These are phyloP conservation scores for Ensete glaucum DNA, from an alignment of 176 grass and related monocot genomes.

Conservation along the genomic window DNA sequence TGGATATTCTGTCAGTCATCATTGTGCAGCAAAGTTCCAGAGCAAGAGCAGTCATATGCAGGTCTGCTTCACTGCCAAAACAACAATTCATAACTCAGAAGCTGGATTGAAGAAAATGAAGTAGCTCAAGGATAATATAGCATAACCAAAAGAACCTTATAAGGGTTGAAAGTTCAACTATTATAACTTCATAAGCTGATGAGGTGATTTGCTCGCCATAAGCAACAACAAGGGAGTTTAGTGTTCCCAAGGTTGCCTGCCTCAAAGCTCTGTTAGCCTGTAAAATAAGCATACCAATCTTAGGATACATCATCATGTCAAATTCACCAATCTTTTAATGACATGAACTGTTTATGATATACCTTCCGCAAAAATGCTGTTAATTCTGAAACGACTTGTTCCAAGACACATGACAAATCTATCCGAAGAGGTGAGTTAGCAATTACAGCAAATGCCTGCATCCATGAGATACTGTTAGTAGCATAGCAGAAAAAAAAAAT, in stretches of 20 bases:
- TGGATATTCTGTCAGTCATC: conserved; percentile 74
- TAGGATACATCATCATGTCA: not conserved
- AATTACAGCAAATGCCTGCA: conserved; percentile 88
- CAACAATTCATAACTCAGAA: not conserved
- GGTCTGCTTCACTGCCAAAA: conserved; percentile 65
- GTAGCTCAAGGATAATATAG: not conserved
- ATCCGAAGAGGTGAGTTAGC: conserved; percentile 66
- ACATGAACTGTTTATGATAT: not conserved
- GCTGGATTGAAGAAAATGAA: not conserved
- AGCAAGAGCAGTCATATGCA: conserved; percentile 91
- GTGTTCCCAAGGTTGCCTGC: conserved; percentile 70
- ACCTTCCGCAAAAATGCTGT: conserved; percentile 85
- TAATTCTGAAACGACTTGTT: conserved; percentile 87
- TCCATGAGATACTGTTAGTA: not conserved
- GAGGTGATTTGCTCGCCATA: conserved; percentile 80
- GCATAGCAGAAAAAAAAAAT: not conserved
- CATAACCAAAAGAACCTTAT: conserved; percentile 51
- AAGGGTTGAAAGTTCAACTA: conserved; percentile 70
- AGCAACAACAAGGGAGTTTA: conserved; percentile 68
- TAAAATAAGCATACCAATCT: conserved; percentile 3
- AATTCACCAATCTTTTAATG: not conserved
- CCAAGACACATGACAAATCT: conserved; percentile 65
- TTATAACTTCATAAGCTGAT: conserved; percentile 74
- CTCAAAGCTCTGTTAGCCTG: conserved; percentile 81
- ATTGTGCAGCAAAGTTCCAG: conserved; percentile 86